Evolutionary conservation across 2,329 filamentous ascomycete genomes (phyloP), one percentile per base, ranked within the genome.

Genomic region (Aspergillus brasiliensis): DNA sequence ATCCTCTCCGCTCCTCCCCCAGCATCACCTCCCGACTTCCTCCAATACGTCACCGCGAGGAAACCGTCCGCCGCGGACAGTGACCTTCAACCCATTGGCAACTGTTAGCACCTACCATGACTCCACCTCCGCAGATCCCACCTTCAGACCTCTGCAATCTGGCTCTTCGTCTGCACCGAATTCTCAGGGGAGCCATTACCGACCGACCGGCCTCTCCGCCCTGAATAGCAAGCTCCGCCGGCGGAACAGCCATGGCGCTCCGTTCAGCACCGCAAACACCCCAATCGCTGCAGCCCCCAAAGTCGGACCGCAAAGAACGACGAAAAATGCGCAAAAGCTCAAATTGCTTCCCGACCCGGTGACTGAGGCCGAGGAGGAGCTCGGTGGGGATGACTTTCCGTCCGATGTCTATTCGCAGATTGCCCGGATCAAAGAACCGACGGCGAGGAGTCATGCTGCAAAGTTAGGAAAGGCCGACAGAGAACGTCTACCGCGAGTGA

Each of bases 321-420:
- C 93, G 23, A 96, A 97, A 77, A 97, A 91, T 65, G 92, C 92
- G 1, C 92, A 98, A 80, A 99, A 99, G 80, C 84, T 99, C 62
- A 99, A 99, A 80, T 84, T 99, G n/a, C 81, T 99, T 15, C 95
- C 95, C 0, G 95, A 95, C 71, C 92, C 93, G 0, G 91, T 96
- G 60, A 84, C 91, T 47, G 91, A 86, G 37, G 90, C 91, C 25
- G 91, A 93, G 37, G 91, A 91, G 23, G 91, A 93, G 46, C 87
- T 83, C 17, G 67, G 82, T 65, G 93, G 98, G 63, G 94, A 97
- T 71, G 94, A 97, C 77, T 95, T 91, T 70, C 92, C 93, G 8
- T 84, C 93, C 65, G 95, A 99, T 74, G 95, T 99, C 31, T 99
- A 99, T 79, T 94, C 93, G 25, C 95, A 99, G 75, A 98, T 97